phyloP scores from a whole-genome alignment of 1,139 yeast species.

The Diutina neorugosa region DNA sequence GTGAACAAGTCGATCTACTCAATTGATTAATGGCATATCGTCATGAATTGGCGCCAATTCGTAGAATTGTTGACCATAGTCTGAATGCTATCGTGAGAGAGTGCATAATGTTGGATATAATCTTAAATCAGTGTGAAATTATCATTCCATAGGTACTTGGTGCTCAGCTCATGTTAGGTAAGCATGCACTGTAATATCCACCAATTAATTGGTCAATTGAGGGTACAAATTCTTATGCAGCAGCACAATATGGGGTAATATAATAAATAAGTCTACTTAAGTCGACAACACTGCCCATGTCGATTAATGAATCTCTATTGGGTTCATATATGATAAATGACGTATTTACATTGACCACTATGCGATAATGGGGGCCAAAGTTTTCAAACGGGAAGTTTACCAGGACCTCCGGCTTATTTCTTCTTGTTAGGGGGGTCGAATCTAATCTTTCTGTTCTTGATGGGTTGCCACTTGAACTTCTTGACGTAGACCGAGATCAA shows the following conservation, averaged over 20 bases:
- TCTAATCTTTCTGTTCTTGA: constrained; percentile 89
- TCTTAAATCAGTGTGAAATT: too few species aligned
- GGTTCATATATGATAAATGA: constrained; percentile 1
- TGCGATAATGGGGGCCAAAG: background rate
- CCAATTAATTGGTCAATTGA: background rate
- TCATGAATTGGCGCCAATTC: too few species aligned
- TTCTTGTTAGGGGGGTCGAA: constrained; percentile 83
- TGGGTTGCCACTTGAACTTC: constrained; percentile 96
- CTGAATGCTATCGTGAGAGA: too few species aligned
- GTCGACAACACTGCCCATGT: background rate
- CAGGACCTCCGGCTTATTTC: constrained; percentile 5
- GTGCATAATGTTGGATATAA: too few species aligned
- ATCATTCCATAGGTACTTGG: too few species aligned
- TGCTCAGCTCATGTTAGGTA: too few species aligned
- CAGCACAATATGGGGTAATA: background rate
- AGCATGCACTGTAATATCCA: background rate
- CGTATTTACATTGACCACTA: constrained; percentile 4
- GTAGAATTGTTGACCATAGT: too few species aligned
- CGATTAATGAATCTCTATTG: constrained; percentile 4
- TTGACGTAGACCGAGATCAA: constrained; percentile 84
- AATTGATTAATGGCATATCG: too few species aligned
- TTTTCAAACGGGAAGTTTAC: background rate
- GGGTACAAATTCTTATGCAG: background rate
- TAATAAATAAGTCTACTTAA: background rate
- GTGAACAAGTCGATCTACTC: too few species aligned